Conservation (phyloP, 768 basidiomycete species). For the Rhodotorula taiwanensis region DNA sequence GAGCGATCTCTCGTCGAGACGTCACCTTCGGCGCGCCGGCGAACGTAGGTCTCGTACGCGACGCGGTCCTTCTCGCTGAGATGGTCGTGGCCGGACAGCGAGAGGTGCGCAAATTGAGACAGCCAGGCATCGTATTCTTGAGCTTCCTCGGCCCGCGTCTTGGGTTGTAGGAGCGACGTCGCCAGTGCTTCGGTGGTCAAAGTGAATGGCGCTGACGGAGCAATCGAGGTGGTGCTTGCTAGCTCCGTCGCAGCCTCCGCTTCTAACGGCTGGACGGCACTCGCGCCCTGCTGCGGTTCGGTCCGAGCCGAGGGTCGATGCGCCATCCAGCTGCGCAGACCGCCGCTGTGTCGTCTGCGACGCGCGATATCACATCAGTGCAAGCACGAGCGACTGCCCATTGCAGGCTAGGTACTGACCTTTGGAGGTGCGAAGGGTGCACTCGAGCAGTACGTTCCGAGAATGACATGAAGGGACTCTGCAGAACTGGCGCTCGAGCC, state of each 20-base stretch:
- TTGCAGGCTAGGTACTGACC: background rate
- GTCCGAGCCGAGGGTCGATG: background rate
- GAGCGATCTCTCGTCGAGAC: background rate
- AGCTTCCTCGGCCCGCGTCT: slow-evolving; percentile 30
- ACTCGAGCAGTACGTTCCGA: background rate
- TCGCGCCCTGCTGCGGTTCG: background rate
- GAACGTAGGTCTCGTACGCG: slow-evolving; percentile 1
- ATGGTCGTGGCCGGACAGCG: slow-evolving; percentile 24
- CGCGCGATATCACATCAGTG: too few species aligned
- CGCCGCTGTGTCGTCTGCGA: background rate
- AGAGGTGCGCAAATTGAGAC: slow-evolving; percentile 30
- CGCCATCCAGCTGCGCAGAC: background rate
- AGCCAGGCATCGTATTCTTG: slow-evolving; percentile 40
- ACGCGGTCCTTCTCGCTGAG: slow-evolving; percentile 30
- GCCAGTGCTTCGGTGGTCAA: slow-evolving; percentile 37
- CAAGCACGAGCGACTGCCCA: too few species aligned
- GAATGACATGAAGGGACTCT: background rate
- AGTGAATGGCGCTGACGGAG: background rate
- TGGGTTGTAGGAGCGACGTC: slow-evolving; percentile 27
- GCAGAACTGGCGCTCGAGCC: too few species aligned
- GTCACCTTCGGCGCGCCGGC: too few species aligned
- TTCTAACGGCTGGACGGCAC: too few species aligned
- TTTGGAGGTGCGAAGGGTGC: background rate
- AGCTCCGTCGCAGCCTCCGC: background rate
- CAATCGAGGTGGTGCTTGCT: background rate